Conservation (phyloP, 106 monocot species). For the Dendrobium chrysotoxum region DNA sequence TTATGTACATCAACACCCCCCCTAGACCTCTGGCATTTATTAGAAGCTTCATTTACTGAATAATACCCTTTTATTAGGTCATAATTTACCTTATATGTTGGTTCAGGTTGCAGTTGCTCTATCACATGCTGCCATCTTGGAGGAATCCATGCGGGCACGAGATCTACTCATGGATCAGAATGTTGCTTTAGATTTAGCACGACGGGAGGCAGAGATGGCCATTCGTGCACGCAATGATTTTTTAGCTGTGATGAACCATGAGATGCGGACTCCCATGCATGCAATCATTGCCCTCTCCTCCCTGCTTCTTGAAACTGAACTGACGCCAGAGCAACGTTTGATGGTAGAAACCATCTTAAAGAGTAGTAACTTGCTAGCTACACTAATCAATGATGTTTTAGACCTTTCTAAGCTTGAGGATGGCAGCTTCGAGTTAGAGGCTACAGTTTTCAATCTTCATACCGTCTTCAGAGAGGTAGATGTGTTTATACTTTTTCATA, state of each 20-base stretch:
- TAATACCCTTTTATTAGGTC: not conserved
- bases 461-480: slow-evolving; percentile 76
- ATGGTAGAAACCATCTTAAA: slow-evolving; percentile 91
- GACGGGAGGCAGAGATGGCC: slow-evolving; percentile 85
- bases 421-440: slow-evolving; percentile 76
- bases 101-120: slow-evolving; percentile 93
- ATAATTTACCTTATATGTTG: not conserved
- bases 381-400: slow-evolving; percentile 85
- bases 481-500: not conserved
- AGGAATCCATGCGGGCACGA: slow-evolving; percentile 95
- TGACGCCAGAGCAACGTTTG: slow-evolving; percentile 72
- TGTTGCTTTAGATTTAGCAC: slow-evolving; percentile 84
- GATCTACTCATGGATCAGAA: slow-evolving; percentile 93
- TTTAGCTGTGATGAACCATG: slow-evolving; percentile 94
- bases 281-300: slow-evolving; percentile 75
- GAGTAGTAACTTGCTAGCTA: slow-evolving; percentile 77
- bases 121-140: slow-evolving; percentile 94
- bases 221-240: slow-evolving; percentile 94
- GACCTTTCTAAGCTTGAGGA: slow-evolving; percentile 88
- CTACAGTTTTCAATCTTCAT: slow-evolving; percentile 67
- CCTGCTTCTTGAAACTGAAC: slow-evolving; percentile 75
- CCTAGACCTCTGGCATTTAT: not conserved
- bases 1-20: not conserved
- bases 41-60: not conserved
- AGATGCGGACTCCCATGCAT: slow-evolving; percentile 87